Evolutionary conservation across 225 moss, liverwort and hornwort genomes (phyloP).

Genomic region (Lunularia cruciata): DNA sequence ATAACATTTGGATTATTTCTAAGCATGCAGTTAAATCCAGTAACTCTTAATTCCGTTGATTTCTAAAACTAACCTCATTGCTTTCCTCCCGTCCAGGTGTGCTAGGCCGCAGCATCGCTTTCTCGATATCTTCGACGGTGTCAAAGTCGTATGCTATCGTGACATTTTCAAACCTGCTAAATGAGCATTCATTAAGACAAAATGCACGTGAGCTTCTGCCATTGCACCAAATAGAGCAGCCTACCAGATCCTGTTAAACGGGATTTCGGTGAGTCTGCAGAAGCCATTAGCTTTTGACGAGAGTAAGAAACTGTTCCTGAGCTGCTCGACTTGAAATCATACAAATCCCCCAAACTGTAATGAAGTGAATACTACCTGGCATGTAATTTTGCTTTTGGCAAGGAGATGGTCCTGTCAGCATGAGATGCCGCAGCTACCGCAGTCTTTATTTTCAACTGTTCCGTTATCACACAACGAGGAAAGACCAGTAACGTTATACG

Average conservation of each 20-base stretch:
- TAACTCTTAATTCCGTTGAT: no score
- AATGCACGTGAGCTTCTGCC: neutral
- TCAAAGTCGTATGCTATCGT: slow-evolving; percentile 49
- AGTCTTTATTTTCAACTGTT: slow-evolving; percentile 42
- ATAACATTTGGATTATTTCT: no score
- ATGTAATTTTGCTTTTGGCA: slow-evolving; percentile 35
- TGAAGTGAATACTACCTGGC: slow-evolving; percentile 24
- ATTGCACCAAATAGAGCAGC: no score
- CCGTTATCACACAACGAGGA: no score
- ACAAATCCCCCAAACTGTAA: no score
- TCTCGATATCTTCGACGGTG: slow-evolving; percentile 46
- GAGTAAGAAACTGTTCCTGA: no score
- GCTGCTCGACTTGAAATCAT: no score
- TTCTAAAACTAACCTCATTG: slow-evolving; percentile 24
- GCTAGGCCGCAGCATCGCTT: slow-evolving; percentile 34
- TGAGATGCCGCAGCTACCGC: slow-evolving; percentile 26
- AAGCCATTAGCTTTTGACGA: no score
- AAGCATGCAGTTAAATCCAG: no score
- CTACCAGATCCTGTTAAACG: no score
- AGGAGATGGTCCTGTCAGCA: slow-evolving; percentile 17
- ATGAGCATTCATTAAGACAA: neutral
- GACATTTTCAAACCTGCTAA: slow-evolving; percentile 45
- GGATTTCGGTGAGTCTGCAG: no score
- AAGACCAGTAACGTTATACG: no score
- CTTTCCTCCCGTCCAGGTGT: slow-evolving; percentile 31